These are phyloP conservation scores for Emergomyces pasteurianus DNA, from an alignment of 2,329 filamentous ascomycete species.

Conservation along the genomic window DNA sequence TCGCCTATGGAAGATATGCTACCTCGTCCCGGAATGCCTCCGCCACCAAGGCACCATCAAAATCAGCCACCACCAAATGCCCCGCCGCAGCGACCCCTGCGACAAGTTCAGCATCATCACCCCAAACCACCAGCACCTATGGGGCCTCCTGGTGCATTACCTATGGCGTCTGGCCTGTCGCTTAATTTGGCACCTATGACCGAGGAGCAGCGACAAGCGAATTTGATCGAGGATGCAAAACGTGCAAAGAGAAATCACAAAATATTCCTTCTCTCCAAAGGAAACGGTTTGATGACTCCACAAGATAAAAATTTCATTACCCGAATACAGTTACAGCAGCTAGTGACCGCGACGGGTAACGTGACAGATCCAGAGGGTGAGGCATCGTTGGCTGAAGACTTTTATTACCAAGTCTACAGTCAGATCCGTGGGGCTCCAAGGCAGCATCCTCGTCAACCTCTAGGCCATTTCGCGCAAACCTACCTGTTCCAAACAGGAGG, in stretches of 20 bases:
- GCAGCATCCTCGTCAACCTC: constrained; percentile 81
- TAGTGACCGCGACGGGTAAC: constrained; percentile 84
- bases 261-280: constrained; percentile 82
- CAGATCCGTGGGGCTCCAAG: constrained; percentile 84
- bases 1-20: constrained; percentile 32
- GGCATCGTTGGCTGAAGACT: constrained; percentile 76
- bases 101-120: constrained; percentile 24
- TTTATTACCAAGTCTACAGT: constrained; percentile 96
- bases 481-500: constrained; percentile 93
- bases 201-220: constrained; percentile 72
- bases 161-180: constrained; percentile 52
- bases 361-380: constrained; percentile 69
- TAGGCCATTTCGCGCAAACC: constrained; percentile 94
- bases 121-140: constrained; percentile 27
- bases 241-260: constrained; percentile 97
- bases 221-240: constrained; percentile 82
- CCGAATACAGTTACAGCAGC: constrained; percentile 89
- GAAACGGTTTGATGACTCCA: constrained; percentile 96
- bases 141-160: constrained; percentile 34
- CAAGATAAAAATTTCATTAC: constrained; percentile 99
- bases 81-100: constrained; percentile 25
- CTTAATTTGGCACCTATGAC: constrained; percentile 65
- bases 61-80: constrained; percentile 45
- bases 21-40: constrained; percentile 36
- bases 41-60: constrained; percentile 52